phyloP scores from a whole-genome alignment of 2,329 filamentous ascomycete species.

The Cordyceps pruinosa region DNA sequence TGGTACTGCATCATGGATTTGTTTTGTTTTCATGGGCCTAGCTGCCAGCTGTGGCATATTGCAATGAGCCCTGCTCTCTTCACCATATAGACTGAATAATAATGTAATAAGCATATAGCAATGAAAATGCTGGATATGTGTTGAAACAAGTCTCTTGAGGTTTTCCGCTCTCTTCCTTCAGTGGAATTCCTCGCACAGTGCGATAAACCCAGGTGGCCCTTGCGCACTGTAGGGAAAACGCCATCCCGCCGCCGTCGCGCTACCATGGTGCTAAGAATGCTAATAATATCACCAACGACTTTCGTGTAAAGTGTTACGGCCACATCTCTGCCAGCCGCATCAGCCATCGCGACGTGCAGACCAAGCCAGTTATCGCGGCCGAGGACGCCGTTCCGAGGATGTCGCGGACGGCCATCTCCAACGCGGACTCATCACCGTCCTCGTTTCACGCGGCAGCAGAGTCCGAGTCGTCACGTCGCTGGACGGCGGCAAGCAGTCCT shows the following conservation, averaged over 20 bases:
- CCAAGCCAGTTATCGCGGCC: neutral
- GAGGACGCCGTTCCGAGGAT: neutral
- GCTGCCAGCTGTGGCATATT: neutral
- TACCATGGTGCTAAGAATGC: too few species aligned
- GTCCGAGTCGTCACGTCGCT: conserved; percentile 21
- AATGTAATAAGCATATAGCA: neutral
- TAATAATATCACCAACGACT: neutral
- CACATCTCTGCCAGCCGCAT: neutral
- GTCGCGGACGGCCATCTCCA: conserved; percentile 13
- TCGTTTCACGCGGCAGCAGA: conserved; percentile 31
- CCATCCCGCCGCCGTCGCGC: neutral
- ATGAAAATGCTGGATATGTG: neutral
- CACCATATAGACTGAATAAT: neutral
- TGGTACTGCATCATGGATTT: neutral
- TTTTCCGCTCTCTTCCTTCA: too few species aligned
- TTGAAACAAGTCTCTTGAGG: neutral
- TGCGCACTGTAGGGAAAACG: neutral
- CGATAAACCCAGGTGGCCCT: neutral
- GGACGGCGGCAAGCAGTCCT: conserved; percentile 32
- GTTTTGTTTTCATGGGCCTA: neutral
- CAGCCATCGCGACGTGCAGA: neutral
- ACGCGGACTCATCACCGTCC: conserved; percentile 23
- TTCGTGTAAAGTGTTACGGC: neutral
- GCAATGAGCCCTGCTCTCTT: neutral
- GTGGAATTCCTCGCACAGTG: neutral